Base-by-base conservation (phyloP, 2,329 filamentous ascomycete species). In the Apiospora arundinis region DNA sequence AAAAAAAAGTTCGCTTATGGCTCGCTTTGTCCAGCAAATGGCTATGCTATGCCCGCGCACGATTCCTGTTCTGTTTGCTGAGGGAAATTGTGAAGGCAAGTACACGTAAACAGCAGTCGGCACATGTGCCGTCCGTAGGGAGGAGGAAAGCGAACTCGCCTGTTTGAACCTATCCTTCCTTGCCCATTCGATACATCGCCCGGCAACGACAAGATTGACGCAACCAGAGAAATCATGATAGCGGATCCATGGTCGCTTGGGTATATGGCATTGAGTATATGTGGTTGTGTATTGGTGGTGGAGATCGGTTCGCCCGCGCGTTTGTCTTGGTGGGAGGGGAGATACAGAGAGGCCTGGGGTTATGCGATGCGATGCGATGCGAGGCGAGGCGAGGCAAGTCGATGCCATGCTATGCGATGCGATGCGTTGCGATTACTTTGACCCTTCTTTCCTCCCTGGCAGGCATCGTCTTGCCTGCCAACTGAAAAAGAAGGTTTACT, bases 1-100 rank as follows among this genome's bases (percentile, higher is more conserved):
- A 40, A n/a, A 63, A 56, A 56, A 32, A 32, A 40, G 56, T 14
- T 63, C 56, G 56, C 56, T 63, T 63, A 63, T 40, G 32, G 56
- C 56, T 63, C 56, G 56, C 32, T 40, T 40, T 63, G 56, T 63
- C 56, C 56, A 63, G 28, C 52, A 37, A 60, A 60, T 60, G 52
- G 28, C 18, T 37, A 37, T 48, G 49, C 11, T 14, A 56, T 14
- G 18, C 56, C 56, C 32, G n/a, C 32, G 56, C 32, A 40, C 32
- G 18, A 40, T 63, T 37, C 56, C 56, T 63, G 32, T n/a, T 63
- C 56, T 63, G 32, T 63, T 63, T 63, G 56, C 56, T n/a, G 28
- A 23, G 18, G 32, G 56, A 63, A 18, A 63, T 40, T 63, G 21
- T 28, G 40, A n/a, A 40, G n/a, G 3, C 32, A 32, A 32, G 32